Conservation (phyloP, 1,284 basidiomycete species). For the Inonotus obliquus region DNA sequence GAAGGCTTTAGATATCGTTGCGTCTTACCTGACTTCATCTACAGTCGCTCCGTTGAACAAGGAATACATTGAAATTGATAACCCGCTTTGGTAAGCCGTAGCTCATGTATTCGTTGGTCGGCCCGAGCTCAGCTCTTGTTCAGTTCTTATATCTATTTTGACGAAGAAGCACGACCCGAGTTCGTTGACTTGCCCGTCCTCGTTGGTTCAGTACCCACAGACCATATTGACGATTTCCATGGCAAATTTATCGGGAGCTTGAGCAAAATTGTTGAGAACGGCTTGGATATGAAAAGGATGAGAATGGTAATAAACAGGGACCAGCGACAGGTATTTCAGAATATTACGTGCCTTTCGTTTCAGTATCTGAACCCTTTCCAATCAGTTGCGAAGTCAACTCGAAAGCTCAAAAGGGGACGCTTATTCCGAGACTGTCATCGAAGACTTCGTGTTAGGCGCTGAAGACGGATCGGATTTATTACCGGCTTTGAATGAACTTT, state of each 20-base stretch:
- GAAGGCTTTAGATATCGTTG: conserved; percentile 81
- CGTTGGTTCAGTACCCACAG: conserved; percentile 81
- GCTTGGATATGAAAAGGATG: conserved; percentile 93
- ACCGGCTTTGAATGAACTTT: conserved; percentile 75
- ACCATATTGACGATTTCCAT: conserved; percentile 72
- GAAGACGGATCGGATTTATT: conserved; percentile 80
- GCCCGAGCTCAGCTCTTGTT: conserved; percentile 22
- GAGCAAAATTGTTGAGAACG: conserved; percentile 65
- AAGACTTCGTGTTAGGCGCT: conserved; percentile 87
- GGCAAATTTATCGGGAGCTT: conserved; percentile 70
- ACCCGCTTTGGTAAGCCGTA: conserved; percentile 72
- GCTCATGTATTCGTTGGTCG: conserved; percentile 1
- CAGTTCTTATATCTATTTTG: conserved; percentile 84
- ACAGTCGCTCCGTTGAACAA: conserved; percentile 89
- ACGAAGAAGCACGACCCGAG: conserved; percentile 74
- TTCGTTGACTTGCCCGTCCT: conserved; percentile 73
- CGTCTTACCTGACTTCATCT: conserved; percentile 88
- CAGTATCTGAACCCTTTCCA: conserved; percentile 1
- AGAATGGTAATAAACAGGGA: conserved; percentile 83
- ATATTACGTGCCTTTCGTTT: background rate
- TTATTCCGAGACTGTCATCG: conserved; percentile 70
- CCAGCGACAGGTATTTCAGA: conserved; percentile 66
- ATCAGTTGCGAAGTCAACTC: conserved; percentile 66
- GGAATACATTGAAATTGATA: conserved; percentile 89
- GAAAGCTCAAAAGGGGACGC: conserved; percentile 76